Evolutionary conservation across 2,329 filamentous ascomycete genomes (phyloP).

Genomic region (Aspergillus sojae): DNA sequence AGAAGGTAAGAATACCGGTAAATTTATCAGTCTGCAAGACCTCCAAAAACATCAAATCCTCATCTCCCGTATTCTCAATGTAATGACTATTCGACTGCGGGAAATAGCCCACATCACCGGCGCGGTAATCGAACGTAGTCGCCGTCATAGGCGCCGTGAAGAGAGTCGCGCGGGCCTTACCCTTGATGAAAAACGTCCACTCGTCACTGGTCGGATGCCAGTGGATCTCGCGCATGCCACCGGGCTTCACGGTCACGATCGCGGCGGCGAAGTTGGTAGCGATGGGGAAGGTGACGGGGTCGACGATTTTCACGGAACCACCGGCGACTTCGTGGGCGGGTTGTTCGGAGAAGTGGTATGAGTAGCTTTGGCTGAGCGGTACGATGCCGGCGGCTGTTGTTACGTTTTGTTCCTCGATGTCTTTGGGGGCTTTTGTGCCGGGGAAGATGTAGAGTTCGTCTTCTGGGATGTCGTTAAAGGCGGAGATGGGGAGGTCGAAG

Average conservation of each 20-base stretch:
- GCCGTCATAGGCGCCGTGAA: slow-evolving; percentile 71
- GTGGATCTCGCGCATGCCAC: slow-evolving; percentile 76
- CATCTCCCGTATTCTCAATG: slow-evolving; percentile 75
- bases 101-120: slow-evolving; percentile 77
- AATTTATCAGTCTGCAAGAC: slow-evolving; percentile 74
- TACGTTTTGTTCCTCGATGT: slow-evolving; percentile 68
- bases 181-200: slow-evolving; percentile 77
- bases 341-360: slow-evolving; percentile 72
- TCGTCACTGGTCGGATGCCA: slow-evolving; percentile 81
- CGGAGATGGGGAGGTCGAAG: slow-evolving; percentile 51
- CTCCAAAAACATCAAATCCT: slow-evolving; percentile 75
- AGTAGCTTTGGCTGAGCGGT: slow-evolving; percentile 67
- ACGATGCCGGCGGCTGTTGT: slow-evolving; percentile 63
- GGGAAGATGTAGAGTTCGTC: slow-evolving; percentile 77
- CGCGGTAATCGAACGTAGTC: slow-evolving; percentile 73
- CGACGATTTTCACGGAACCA: slow-evolving; percentile 72
- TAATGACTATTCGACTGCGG: slow-evolving; percentile 79
- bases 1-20: slow-evolving; percentile 27
- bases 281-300: slow-evolving; percentile 75
- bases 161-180: slow-evolving; percentile 72
- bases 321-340: slow-evolving; percentile 67
- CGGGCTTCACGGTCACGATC: slow-evolving; percentile 70
- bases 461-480: slow-evolving; percentile 65
- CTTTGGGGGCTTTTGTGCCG: slow-evolving; percentile 63
- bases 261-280: slow-evolving; percentile 74